phyloP scores from a whole-genome alignment of 2,329 filamentous ascomycete genomes.

The Ophiostoma angusticollis region DNA sequence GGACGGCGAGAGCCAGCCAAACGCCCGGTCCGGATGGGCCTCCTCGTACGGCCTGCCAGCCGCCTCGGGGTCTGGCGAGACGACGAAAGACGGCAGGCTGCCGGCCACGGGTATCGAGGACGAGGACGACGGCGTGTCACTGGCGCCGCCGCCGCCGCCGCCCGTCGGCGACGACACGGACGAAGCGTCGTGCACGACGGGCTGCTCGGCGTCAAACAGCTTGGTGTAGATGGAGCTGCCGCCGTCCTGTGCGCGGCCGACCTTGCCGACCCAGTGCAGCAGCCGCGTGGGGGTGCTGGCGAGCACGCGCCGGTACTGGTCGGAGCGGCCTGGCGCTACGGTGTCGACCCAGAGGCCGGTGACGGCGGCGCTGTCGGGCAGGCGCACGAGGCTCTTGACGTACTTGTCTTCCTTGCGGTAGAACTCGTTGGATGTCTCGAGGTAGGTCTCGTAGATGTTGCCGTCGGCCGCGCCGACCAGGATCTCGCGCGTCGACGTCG shows the following conservation, averaged over 20 bases:
- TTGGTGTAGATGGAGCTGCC: slow-evolving; percentile 75
- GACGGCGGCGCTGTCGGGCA: slow-evolving; percentile 62
- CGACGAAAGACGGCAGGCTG: slow-evolving; percentile 45
- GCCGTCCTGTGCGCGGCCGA: slow-evolving; percentile 58
- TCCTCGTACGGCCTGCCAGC: slow-evolving; percentile 39
- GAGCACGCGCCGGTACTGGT: slow-evolving; percentile 58
- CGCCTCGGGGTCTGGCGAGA: slow-evolving; percentile 64
- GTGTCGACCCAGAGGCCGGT: slow-evolving; percentile 77
- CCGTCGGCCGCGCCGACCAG: slow-evolving; percentile 85
- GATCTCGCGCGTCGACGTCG: slow-evolving; percentile 88
- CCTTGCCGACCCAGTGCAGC: slow-evolving; percentile 68
- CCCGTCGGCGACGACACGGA: slow-evolving; percentile 34
- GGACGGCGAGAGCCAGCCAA: slow-evolving; percentile 81
- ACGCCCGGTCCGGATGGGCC: slow-evolving; percentile 53
- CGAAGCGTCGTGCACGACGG: slow-evolving; percentile 60
- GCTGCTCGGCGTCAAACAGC: slow-evolving; percentile 78
- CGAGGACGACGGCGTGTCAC: neutral
- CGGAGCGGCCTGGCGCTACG: slow-evolving; percentile 48
- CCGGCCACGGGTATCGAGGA: slow-evolving; percentile 21
- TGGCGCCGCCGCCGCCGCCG: no score
- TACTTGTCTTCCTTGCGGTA: slow-evolving; percentile 93
- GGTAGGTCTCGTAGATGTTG: slow-evolving; percentile 87
- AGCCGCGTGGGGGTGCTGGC: slow-evolving; percentile 67
- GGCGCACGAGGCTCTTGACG: slow-evolving; percentile 68
- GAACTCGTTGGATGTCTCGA: slow-evolving; percentile 89